phyloP scores from a whole-genome alignment of 306 rosid genomes.

The Abrus pulchellus region DNA sequence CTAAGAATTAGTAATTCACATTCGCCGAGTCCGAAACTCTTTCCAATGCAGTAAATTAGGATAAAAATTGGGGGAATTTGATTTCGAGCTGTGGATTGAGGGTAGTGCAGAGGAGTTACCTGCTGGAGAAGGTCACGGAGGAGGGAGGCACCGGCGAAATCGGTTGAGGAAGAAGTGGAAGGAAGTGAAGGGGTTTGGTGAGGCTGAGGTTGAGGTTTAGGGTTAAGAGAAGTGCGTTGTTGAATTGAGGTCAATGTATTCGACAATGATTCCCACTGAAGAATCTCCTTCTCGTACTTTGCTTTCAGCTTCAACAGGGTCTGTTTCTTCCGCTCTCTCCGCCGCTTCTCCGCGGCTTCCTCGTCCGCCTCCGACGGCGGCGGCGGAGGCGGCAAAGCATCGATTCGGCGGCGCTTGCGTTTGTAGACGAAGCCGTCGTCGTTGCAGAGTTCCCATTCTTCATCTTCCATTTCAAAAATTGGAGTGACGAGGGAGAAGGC shows the following conservation, averaged over 20 bases:
- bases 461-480: conserved; percentile 49
- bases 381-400: conserved; percentile 22
- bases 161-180: conserved; percentile 44
- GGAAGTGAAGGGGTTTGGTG: conserved; percentile 37
- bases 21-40: not conserved
- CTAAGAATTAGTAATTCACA: not conserved
- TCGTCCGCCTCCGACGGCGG: conserved; percentile 37
- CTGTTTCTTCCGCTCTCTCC: conserved; percentile 64
- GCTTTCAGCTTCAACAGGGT: conserved; percentile 65
- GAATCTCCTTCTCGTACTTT: conserved; percentile 66
- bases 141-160: conserved; percentile 51
- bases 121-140: conserved; percentile 66
- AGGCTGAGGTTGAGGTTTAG: conserved; percentile 39
- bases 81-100: not conserved
- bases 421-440: conserved; percentile 85
- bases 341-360: conserved; percentile 36
- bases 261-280: conserved; percentile 71
- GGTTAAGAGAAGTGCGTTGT: conserved; percentile 51
- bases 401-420: conserved; percentile 64
- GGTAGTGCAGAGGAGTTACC: conserved; percentile 50
- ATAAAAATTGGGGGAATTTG: no score
- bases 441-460: conserved; percentile 75
- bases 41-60: not conserved
- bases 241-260: conserved; percentile 63
- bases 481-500: conserved; percentile 2